phyloP scores from a whole-genome alignment of 1,284 basidiomycete species.

The Puccinia horiana region DNA sequence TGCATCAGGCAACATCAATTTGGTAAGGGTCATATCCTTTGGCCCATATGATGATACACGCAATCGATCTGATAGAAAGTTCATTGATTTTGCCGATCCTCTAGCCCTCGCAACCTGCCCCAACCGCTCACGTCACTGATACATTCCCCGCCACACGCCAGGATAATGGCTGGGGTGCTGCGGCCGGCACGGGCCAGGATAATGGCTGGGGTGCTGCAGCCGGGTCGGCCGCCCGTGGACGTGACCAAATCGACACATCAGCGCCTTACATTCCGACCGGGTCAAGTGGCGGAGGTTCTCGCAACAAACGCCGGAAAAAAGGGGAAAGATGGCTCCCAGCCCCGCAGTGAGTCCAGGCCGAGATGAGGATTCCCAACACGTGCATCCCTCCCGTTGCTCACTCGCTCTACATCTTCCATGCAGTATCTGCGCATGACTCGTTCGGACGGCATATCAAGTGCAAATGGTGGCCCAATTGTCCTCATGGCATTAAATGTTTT shows the following conservation, averaged over 20 bases:
- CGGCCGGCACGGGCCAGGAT: conserved; percentile 9
- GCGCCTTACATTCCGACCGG: conserved; percentile 39
- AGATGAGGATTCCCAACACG: not conserved
- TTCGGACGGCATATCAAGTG: conserved; percentile 46
- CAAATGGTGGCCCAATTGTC: conserved; percentile 47
- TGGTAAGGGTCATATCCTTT: conserved; percentile 2
- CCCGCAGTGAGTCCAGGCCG: conserved; percentile 24
- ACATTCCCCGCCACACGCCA: not conserved
- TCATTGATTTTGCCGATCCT: not conserved
- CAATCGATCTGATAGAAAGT: not conserved
- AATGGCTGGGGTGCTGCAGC: conserved; percentile 47
- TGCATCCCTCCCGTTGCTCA: not conserved
- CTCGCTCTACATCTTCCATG: not conserved
- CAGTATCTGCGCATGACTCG: conserved; percentile 41
- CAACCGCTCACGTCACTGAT: not conserved
- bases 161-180: conserved; percentile 48
- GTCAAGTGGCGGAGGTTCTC: conserved; percentile 30
- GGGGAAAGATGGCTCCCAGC: conserved; percentile 23
- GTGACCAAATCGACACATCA: not conserved
- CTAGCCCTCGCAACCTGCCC: not conserved
- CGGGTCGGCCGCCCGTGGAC: conserved; percentile 21
- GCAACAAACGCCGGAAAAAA: conserved; percentile 24
- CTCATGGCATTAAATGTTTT: conserved; percentile 44
- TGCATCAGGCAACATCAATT: conserved; percentile 1
- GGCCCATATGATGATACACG: not conserved